These are phyloP conservation scores for Phialocephala sp. DNA, from an alignment of 2,329 filamentous ascomycete species.

Conservation along the genomic window DNA sequence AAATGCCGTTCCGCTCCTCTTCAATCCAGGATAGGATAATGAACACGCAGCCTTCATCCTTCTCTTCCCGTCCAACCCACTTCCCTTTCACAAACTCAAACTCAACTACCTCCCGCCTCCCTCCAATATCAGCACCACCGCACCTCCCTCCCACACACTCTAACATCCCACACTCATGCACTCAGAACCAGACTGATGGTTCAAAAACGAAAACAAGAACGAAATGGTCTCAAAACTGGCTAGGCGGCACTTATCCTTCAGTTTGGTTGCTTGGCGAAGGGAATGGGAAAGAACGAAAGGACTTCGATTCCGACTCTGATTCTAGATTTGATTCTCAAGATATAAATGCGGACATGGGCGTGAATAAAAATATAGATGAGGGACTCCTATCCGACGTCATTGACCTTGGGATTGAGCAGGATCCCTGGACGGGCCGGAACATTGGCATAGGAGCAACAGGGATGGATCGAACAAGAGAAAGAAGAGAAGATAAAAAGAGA, in stretches of 20 bases:
- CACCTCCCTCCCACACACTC: slow-evolving; percentile 9
- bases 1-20: slow-evolving; percentile 33
- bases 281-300: neutral
- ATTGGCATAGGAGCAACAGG: too few relatives aligned
- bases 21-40: slow-evolving; percentile 29
- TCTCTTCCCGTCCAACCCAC: neutral
- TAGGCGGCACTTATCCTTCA: neutral
- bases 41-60: slow-evolving; percentile 12
- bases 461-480: neutral
- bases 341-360: too few relatives aligned
- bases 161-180: neutral
- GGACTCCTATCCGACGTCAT: neutral
- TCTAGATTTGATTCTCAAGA: too few relatives aligned
- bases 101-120: neutral
- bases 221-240: neutral
- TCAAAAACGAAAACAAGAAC: neutral
- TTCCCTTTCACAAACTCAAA: neutral
- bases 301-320: neutral
- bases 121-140: neutral
- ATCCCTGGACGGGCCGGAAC: neutral
- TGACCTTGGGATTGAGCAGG: neutral
- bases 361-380: too few relatives aligned
- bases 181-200: too few relatives aligned
- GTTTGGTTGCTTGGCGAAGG: too few relatives aligned
- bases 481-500: neutral